Base-by-base conservation (phyloP, 192 early-diverging fungal genomes). In the Coemansia asiatica region DNA sequence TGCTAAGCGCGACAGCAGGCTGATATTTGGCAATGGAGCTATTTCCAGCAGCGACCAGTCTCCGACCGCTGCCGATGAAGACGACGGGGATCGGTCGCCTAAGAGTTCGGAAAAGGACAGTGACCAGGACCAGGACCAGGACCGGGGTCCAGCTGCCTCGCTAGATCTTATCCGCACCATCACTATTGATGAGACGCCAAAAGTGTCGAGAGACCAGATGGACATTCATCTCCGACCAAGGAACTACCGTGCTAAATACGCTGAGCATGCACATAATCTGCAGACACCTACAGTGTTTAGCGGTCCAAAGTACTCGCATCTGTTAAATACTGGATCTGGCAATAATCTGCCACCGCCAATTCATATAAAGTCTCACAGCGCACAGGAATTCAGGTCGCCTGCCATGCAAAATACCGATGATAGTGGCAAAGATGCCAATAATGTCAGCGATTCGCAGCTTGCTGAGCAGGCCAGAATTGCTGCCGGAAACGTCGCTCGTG, bases 131-230 rank as follows among this genome's bases (percentile, higher is more conserved):
- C 47, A 35, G 0, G 59, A 47, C n/a, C n/a, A n/a, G n/a, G n/a
- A n/a, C n/a, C n/a, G n/a, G n/a, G n/a, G 61, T 1, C 68, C 68
- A 2, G 66, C 66, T 2, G 66, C 26, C 0, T 55, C 67, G 13
- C 51, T 82, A 16, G 74, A 73, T 21, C 60, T 82, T 16, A 57
- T 58, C 6, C 70, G 75, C 25, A 76, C 79, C 6, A 82, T 82
- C 48, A 82, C 79, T 10, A 82, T 82, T 22, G 79, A 82, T 55
- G 79, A 82, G 4, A 74, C 64, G 4, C 79, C 79, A 6, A 72
- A 71, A 55, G 65, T 76, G 0, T 48, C 63, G 0, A 47, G 74
- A 12, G 67, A 82, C 48, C 65, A 82, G 36, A 82, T 82, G 71
- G 79, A 82, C 55, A 74, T 82, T n/a, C 79, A 82, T 38, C 71